phyloP scores from a whole-genome alignment of 345 rosid genomes.

The Fremontodendron californicum region DNA sequence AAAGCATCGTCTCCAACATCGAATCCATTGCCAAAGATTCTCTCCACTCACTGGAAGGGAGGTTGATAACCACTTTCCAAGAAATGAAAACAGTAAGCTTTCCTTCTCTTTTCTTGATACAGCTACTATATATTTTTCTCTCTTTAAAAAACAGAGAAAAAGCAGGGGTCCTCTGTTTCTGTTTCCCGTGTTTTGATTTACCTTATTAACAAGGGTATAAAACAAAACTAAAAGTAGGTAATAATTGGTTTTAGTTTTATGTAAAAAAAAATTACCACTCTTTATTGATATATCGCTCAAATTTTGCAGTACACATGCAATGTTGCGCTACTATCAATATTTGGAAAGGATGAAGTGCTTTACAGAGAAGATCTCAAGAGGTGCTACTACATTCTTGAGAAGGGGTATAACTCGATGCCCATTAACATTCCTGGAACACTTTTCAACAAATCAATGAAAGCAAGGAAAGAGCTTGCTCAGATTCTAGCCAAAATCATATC shows the following conservation, averaged over 20 bases:
- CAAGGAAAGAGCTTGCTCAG: slow-evolving; percentile 72
- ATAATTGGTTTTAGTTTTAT: neutral
- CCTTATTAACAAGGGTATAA: neutral
- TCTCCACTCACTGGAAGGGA: slow-evolving; percentile 47
- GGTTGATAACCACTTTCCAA: slow-evolving; percentile 54
- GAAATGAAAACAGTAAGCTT: slow-evolving; percentile 80
- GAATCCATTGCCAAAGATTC: slow-evolving; percentile 52
- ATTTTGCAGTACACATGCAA: slow-evolving; percentile 68
- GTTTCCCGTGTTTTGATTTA: neutral
- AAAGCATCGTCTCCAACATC: slow-evolving; percentile 43
- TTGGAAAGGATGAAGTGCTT: slow-evolving; percentile 60
- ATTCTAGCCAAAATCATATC: slow-evolving; percentile 64
- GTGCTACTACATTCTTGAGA: slow-evolving; percentile 87
- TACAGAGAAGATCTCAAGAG: slow-evolving; percentile 81
- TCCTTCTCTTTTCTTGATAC: neutral
- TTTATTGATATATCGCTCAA: neutral
- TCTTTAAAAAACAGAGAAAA: slow-evolving; percentile 6
- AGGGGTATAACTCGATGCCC: slow-evolving; percentile 97
- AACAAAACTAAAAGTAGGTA: neutral
- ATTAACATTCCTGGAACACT: slow-evolving; percentile 88
- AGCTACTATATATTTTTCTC: neutral
- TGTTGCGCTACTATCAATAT: slow-evolving; percentile 75
- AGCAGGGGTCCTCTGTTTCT: slow-evolving; percentile 34
- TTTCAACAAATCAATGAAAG: slow-evolving; percentile 86
- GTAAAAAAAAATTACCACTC: neutral